Percentiles rank a stretch among this genome's conserved stretches.
Conservation (phyloP, 208 protist genomes). For the Willaertia magna region DNA sequence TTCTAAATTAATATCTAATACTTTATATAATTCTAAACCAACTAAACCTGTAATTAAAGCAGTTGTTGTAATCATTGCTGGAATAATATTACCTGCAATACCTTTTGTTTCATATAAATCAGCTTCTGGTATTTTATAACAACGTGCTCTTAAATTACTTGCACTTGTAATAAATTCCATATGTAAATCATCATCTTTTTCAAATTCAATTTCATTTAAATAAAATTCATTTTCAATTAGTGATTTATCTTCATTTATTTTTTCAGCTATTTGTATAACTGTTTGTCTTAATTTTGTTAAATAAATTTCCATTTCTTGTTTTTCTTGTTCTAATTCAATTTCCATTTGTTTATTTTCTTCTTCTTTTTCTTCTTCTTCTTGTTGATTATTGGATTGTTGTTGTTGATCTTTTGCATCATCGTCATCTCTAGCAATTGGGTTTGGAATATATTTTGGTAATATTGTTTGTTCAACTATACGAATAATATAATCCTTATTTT, state of each 20-base stretch:
- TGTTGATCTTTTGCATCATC: slow-evolving; percentile 26
- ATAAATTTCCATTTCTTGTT: background rate
- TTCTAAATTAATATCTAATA: background rate
- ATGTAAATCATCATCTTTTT: slow-evolving; percentile 44
- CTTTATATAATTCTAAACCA: slow-evolving; percentile 35
- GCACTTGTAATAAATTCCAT: slow-evolving; percentile 37
- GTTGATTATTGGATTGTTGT: background rate
- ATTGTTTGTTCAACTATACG: background rate
- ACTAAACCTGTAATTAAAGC: slow-evolving; percentile 37
- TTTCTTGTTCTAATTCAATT: slow-evolving; percentile 16
- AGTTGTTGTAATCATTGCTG: slow-evolving; percentile 47
- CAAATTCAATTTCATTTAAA: slow-evolving; percentile 34
- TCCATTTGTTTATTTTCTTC: slow-evolving; percentile 14
- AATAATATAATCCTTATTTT: background rate
- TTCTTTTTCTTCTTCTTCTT: slow-evolving; percentile 11
- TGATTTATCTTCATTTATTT: background rate
- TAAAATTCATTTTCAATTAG: background rate
- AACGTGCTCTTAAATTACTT: slow-evolving; percentile 28
- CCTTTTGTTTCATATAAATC: slow-evolving; percentile 29
- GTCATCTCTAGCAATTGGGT: slow-evolving; percentile 11
- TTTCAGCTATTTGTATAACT: background rate
- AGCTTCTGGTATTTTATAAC: slow-evolving; percentile 20
- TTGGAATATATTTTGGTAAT: background rate
- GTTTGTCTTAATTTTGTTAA: background rate
- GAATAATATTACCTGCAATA: slow-evolving; percentile 41